Evolutionary conservation across 805 yeast genomes (phyloP).

Genomic region (Brettanomyces bruxellensis): DNA sequence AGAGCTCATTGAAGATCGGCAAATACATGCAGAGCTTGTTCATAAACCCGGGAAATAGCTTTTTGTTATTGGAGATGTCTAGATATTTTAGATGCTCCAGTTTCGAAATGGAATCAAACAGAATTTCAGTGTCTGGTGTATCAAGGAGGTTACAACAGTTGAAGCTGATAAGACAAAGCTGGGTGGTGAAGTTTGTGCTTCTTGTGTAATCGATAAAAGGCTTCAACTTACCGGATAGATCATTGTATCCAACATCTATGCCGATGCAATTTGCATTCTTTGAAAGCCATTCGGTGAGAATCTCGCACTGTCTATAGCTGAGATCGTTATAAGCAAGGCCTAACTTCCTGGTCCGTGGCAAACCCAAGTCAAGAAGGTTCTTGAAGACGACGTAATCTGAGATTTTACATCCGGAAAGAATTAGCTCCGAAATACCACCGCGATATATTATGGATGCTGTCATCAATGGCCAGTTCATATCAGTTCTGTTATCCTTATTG

Average conservation of each 20-base stretch:
- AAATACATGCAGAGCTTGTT: slow-evolving; percentile 51
- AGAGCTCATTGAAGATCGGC: slow-evolving; percentile 58
- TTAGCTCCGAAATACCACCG: slow-evolving; percentile 71
- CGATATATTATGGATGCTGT: slow-evolving; percentile 59
- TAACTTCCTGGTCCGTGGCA: slow-evolving; percentile 48
- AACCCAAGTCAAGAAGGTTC: slow-evolving; percentile 46
- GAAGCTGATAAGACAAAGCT: slow-evolving; percentile 46
- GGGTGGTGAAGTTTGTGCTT: slow-evolving; percentile 3
- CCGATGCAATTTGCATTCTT: slow-evolving; percentile 45
- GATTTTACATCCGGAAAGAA: slow-evolving; percentile 69
- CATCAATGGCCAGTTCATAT: slow-evolving; percentile 77
- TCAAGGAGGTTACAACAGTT: slow-evolving; percentile 53
- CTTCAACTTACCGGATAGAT: slow-evolving; percentile 33
- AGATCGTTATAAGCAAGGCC: slow-evolving; percentile 76
- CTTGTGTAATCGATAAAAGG: slow-evolving; percentile 29
- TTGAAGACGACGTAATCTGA: slow-evolving; percentile 43
- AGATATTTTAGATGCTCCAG: slow-evolving; percentile 57
- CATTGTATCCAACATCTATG: slow-evolving; percentile 79
- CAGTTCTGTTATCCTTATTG: slow-evolving; percentile 50
- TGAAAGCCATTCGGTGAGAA: slow-evolving; percentile 51
- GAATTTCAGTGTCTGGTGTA: slow-evolving; percentile 37
- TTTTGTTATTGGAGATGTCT: slow-evolving; percentile 65
- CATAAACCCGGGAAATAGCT: slow-evolving; percentile 54
- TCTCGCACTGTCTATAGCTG: slow-evolving; percentile 45
- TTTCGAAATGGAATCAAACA: slow-evolving; percentile 42